phyloP scores from a whole-genome alignment of 257 asterid genomes.

The Ballota nigra region DNA sequence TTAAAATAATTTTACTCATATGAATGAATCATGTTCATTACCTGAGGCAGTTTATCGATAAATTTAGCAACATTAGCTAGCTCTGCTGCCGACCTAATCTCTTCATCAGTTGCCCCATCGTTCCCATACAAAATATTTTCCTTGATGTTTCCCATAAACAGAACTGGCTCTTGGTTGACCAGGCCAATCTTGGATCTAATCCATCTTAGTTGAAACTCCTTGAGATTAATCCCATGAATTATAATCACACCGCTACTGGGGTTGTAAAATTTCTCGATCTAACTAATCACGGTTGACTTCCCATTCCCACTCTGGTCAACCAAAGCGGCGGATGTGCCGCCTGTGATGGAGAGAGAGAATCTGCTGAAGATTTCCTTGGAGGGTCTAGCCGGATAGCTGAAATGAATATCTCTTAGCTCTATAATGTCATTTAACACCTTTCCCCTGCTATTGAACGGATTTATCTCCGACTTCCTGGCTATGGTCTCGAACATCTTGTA shows the following conservation, averaged over 20 bases:
- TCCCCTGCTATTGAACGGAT: constrained; percentile 60
- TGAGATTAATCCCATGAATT: constrained; percentile 64
- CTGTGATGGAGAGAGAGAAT: constrained; percentile 56
- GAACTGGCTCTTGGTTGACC: constrained; percentile 85
- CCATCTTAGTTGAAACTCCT: constrained; percentile 80
- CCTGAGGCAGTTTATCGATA: constrained; percentile 78
- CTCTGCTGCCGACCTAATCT: constrained; percentile 58
- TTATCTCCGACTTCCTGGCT: constrained; percentile 61
- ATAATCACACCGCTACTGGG: constrained; percentile 73
- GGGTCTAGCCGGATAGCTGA: constrained; percentile 85
- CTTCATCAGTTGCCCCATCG: constrained; percentile 62
- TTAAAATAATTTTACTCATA: no score
- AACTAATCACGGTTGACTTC: constrained; percentile 73
- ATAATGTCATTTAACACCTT: constrained; percentile 54
- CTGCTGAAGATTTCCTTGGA: constrained; percentile 62
- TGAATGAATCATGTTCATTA: background rate
- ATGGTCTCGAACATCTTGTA: constrained; percentile 82
- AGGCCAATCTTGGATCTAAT: constrained; percentile 76
- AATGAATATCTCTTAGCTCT: constrained; percentile 54
- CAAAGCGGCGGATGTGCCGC: constrained; percentile 72
- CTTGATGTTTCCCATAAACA: constrained; percentile 67
- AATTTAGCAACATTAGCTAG: constrained; percentile 78
- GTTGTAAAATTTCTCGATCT: constrained; percentile 76
- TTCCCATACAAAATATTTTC: constrained; percentile 79
- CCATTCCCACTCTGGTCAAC: constrained; percentile 93